These are phyloP conservation scores for Megacollybia platyphylla DNA, from an alignment of 1,284 basidiomycete genomes.

Conservation along the genomic window DNA sequence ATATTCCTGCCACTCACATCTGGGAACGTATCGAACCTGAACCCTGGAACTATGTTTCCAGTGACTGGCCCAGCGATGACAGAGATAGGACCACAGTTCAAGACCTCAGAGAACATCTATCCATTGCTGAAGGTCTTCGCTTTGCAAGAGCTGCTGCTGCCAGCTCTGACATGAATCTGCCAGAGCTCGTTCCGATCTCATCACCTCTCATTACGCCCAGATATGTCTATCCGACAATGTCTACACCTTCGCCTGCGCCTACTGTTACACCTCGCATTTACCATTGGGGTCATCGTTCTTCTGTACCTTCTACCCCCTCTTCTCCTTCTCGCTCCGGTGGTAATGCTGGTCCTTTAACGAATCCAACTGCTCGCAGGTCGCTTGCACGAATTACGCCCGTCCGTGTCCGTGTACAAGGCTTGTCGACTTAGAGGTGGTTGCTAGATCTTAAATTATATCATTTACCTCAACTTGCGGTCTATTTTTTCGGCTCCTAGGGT, in stretches of 20 bases:
- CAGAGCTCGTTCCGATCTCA: conserved; percentile 11
- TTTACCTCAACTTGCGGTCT: neutral
- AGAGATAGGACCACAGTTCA: neutral
- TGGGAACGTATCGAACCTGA: conserved; percentile 1
- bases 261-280: conserved; percentile 34
- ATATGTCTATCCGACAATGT: conserved; percentile 11
- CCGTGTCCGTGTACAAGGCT: conserved; percentile 18
- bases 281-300: conserved; percentile 13
- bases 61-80: neutral
- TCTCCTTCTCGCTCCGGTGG: conserved; percentile 13
- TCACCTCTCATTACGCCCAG: conserved; percentile 12
- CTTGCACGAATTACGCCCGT: conserved; percentile 30
- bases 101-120: neutral
- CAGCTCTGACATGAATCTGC: neutral
- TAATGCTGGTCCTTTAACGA: conserved; percentile 27
- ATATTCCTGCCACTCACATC: conserved; percentile 7
- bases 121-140: neutral
- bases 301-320: conserved; percentile 14
- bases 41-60: neutral
- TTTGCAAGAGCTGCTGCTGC: neutral
- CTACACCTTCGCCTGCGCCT: conserved; percentile 33
- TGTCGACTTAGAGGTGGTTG: neutral
- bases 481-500: neutral
- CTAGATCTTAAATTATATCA: neutral
- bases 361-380: conserved; percentile 34